Base-by-base conservation (phyloP, 805 yeast genomes). In the Starmerella cellae region DNA sequence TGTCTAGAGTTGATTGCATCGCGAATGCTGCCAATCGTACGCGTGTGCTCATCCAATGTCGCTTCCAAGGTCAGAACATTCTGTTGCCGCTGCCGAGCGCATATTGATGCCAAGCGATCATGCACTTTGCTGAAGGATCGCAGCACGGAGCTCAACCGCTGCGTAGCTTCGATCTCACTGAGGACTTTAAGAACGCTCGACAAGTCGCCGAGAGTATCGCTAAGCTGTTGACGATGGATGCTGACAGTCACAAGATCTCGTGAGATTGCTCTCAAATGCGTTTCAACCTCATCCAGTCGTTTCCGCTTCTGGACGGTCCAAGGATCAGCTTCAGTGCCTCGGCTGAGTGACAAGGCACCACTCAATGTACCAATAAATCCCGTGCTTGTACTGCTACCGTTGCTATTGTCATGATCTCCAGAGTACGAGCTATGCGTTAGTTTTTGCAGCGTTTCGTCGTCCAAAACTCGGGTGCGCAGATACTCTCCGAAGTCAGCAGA, bases 21-120 rank as follows among this genome's bases (percentile, higher is more conserved):
- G 49, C 79, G 73, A 26, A 84, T 72, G 23, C 94, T 82, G 9
- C 80, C 77, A 21, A 87, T 74, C 14, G 78, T 65, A 38, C 97
- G 70, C 38, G 77, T 66, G 58, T 91, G 87, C 57, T 87, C 96
- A 57, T 88, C 95, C 31, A 88, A 65, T 1, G 94, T 82, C 21
- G 81, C 73, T 2, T 94, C 94, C 37, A 88, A 63, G 0, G 95
- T 84, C 48, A 88, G 64, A 54, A 85, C 74, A 51, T 88, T 96
- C 59, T 83, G 94, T 61, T 81, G 61, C 45, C 84, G 77, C 47
- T 80, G 76, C 47, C 95, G 71, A 49, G 77, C 85, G 37, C 83
- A 64, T 37, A 82, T 67, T 40, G 82, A 88, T 52, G 75, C 75
- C 21, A 87, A 70, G 48, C 81, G 73, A 27, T 64, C 55, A 56